Evolutionary conservation across 1,284 basidiomycete genomes (phyloP).

Genomic region (Stygiomarasmius scandens): DNA sequence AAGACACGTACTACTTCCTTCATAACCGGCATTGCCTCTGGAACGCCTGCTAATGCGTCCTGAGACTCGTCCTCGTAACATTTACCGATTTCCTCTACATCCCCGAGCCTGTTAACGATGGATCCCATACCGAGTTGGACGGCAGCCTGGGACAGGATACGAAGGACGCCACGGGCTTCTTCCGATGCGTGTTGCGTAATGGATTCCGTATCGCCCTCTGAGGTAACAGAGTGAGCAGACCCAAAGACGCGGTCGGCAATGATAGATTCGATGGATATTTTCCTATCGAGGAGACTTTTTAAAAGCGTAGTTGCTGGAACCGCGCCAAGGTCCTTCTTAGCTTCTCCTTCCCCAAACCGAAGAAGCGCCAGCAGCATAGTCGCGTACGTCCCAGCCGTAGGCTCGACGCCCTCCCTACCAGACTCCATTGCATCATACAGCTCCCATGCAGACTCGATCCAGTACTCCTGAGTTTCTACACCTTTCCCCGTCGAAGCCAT

Average conservation of each 20-base stretch:
- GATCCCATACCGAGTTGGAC: slow-evolving; percentile 53
- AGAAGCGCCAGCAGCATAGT: slow-evolving; percentile 62
- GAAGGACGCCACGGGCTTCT: slow-evolving; percentile 58
- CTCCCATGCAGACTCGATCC: slow-evolving; percentile 62
- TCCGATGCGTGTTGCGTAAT: slow-evolving; percentile 36
- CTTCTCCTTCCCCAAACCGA: slow-evolving; percentile 38
- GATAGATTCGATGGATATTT: slow-evolving; percentile 55
- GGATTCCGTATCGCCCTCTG: too few species aligned
- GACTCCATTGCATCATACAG: slow-evolving; percentile 60
- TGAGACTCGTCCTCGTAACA: slow-evolving; percentile 22
- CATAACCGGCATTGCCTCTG: slow-evolving; percentile 59
- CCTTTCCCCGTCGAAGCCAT: slow-evolving; percentile 54
- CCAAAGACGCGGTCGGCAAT: slow-evolving; percentile 58
- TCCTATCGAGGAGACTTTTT: slow-evolving; percentile 47
- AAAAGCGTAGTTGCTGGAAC: slow-evolving; percentile 46
- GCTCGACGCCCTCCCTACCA: slow-evolving; percentile 48
- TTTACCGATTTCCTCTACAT: slow-evolving; percentile 50
- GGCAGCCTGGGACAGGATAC: slow-evolving; percentile 60
- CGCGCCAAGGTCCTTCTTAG: slow-evolving; percentile 21
- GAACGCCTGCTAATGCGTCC: slow-evolving; percentile 54
- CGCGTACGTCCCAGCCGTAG: slow-evolving; percentile 66
- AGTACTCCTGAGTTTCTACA: slow-evolving; percentile 41
- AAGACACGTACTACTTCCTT: slow-evolving; percentile 26
- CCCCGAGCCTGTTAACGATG: slow-evolving; percentile 59
- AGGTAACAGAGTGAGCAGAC: neutral